A percentile compares a stretch with the other conserved stretches of the same genome.
phyloP scores from a whole-genome alignment of 345 rosid genomes.

The Xanthoceras sorbifolium region DNA sequence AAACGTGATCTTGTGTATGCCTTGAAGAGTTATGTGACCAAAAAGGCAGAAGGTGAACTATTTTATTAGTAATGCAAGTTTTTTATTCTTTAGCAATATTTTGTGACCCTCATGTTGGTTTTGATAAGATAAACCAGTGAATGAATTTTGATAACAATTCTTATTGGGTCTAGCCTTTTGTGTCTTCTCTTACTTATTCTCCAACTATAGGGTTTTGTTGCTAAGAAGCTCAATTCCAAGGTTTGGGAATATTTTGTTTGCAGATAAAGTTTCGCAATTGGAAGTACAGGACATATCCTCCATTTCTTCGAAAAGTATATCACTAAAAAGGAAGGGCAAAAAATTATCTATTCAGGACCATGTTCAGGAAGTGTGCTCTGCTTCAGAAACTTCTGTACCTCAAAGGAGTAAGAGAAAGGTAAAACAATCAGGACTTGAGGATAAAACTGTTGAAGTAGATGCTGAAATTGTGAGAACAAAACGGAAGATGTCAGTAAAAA shows the following conservation, averaged over 20 bases:
- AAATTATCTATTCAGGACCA: conserved; percentile 26
- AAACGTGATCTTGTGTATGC: conserved; percentile 74
- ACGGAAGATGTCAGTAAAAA: conserved; percentile 36
- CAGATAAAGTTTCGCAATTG: conserved; percentile 48
- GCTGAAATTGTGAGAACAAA: conserved; percentile 24
- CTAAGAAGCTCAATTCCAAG: conserved; percentile 15
- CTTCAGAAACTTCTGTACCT: conserved; percentile 37
- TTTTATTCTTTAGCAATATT: conserved; percentile 10
- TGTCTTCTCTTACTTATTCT: background rate
- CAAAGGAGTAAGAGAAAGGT: conserved; percentile 39
- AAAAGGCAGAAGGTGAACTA: conserved; percentile 49
- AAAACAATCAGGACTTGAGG: conserved; percentile 33
- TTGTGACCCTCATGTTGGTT: background rate
- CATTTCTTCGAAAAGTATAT: conserved; percentile 28
- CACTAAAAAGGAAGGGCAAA: conserved; percentile 30
- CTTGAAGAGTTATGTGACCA: conserved; percentile 52
- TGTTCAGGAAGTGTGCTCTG: conserved; percentile 26
- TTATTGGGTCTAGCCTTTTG: background rate
- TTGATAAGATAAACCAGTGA: background rate
- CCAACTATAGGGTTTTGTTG: background rate
- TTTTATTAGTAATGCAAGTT: background rate
- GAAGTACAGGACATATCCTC: conserved; percentile 31
- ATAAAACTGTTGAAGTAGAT: conserved; percentile 31
- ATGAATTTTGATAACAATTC: background rate
- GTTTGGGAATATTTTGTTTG: conserved; percentile 17